Conservation (phyloP, 441 rosid species). For the Eruca vesicaria region DNA sequence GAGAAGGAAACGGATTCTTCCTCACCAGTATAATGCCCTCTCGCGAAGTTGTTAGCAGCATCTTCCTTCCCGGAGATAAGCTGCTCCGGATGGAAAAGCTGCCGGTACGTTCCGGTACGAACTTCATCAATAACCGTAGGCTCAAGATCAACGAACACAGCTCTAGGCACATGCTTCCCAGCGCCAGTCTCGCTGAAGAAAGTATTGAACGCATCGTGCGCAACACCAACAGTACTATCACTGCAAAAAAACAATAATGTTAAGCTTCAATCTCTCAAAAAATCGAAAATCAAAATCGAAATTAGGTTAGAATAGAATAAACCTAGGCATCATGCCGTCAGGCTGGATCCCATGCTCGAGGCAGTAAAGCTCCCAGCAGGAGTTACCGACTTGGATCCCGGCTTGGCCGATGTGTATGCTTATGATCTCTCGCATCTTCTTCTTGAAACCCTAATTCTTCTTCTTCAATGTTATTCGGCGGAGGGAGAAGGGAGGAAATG, state of each 20-base stretch:
- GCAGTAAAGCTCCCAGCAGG: constrained; percentile 94
- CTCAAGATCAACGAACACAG: constrained; percentile 83
- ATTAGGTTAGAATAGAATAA: background rate
- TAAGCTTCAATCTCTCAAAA: no score
- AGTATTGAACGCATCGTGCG: constrained; percentile 86
- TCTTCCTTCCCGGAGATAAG: constrained; percentile 95
- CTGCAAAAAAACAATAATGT: no score
- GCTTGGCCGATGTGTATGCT: constrained; percentile 92
- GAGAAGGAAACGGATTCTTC: no score
- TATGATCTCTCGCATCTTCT: constrained; percentile 76
- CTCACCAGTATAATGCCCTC: constrained; percentile 86
- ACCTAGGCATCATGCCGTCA: constrained; percentile 90
- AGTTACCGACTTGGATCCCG: constrained; percentile 84
- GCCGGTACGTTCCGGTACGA: constrained; percentile 75
- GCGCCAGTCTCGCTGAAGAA: constrained; percentile 95
- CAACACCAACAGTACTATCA: constrained; percentile 66
- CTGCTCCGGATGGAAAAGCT: constrained; percentile 93
- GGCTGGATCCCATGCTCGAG: constrained; percentile 84
- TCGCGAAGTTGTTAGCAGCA: constrained; percentile 90
- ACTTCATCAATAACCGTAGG: constrained; percentile 94
- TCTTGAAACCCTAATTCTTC: background rate
- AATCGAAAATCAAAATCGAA: background rate
- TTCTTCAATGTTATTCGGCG: background rate
- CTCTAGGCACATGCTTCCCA: constrained; percentile 91
- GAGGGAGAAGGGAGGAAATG: background rate